Base-by-base conservation (phyloP, 2,329 filamentous ascomycete genomes). In the Venturia carpophila region DNA sequence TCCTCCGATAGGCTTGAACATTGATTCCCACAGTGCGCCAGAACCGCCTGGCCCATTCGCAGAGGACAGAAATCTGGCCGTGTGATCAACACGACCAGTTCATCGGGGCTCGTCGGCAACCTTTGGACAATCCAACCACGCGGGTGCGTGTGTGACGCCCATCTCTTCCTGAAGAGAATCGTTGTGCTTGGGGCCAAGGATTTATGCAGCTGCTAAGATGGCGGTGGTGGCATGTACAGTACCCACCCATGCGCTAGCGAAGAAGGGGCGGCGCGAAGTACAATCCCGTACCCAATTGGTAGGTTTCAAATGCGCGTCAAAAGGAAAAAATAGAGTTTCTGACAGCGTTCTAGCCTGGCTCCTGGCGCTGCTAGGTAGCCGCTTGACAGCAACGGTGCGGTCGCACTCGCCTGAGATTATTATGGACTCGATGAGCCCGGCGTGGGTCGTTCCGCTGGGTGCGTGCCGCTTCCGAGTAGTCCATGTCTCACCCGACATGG, bases 191-290 rank as follows among this genome's bases (percentile, higher is more conserved):
- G 34, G 27, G 30, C 52, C n/a, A 56, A 56, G 1, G 13, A 7
- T 11, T 34, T 24, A 37, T 56, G 52, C 52, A 81, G 92, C 94
- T 67, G 94, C 94, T 73, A 99, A 97, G 82, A 84, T 97, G 69
- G 90, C 90, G 69, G 87, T 96, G 80, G 92, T 99, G 68, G 94
- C 93, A 70, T 97, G 97, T 81, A 97, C 92, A 47, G 93, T n/a
- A n/a, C n/a, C n/a, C n/a, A n/a, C n/a, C n/a, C n/a, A 99, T 83
- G 97, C 94, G 4, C 84, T 99, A 68, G 94, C 94, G 67, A 97
- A 97, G 83, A 94, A 99, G 81, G 94, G n/a, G n/a, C n/a, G n/a
- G 94, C 70, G 82, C 85, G 75, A 97, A 97, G 80, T 99, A 99
- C 82, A 97, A 97, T 83, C 97, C 99, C 71, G 79, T 96, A 72